phyloP scores from a whole-genome alignment of 495 filamentous ascomycete genomes.

The Recurvomyces mirabilis region DNA sequence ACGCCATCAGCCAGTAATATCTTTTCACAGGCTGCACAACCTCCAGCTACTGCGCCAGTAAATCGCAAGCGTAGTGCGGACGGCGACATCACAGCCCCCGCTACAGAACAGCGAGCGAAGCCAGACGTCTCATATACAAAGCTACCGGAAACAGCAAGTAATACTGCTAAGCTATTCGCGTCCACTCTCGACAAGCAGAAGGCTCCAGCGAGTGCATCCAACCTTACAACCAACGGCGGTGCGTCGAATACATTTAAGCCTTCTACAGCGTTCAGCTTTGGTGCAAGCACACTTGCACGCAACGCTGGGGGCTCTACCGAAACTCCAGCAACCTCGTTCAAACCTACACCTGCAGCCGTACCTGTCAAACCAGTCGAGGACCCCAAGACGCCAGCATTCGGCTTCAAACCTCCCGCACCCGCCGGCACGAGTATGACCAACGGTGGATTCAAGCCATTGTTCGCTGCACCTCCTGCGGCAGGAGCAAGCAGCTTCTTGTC shows the following conservation, averaged over 20 bases:
- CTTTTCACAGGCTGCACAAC: background rate
- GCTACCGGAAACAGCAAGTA: conserved; percentile 15
- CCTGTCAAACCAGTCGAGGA: background rate
- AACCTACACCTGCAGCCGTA: background rate
- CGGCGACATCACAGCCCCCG: background rate
- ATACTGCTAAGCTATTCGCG: conserved; percentile 16
- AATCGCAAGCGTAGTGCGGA: conserved; percentile 12
- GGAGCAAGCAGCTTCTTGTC: conserved; percentile 15
- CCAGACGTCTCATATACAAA: conserved; percentile 10
- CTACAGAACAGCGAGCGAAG: conserved; percentile 17
- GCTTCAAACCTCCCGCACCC: conserved; percentile 1
- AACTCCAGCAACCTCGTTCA: background rate
- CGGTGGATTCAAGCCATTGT: conserved; percentile 1
- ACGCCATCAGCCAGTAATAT: background rate
- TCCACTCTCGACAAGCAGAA: conserved; percentile 17
- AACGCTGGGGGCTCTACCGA: background rate
- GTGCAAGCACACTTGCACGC: too few species aligned
- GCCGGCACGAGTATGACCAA: background rate
- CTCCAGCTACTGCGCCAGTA: conserved; percentile 11
- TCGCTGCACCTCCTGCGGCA: conserved; percentile 2
- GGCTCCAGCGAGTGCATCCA: background rate
- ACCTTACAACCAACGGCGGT: conserved; percentile 3
- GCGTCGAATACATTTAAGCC: conserved; percentile 1
- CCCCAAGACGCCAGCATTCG: conserved; percentile 1
- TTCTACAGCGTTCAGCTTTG: background rate